These are phyloP conservation scores for Phytophthora palmivora DNA, from an alignment of 352 stramenopile species.

Conservation along the genomic window DNA sequence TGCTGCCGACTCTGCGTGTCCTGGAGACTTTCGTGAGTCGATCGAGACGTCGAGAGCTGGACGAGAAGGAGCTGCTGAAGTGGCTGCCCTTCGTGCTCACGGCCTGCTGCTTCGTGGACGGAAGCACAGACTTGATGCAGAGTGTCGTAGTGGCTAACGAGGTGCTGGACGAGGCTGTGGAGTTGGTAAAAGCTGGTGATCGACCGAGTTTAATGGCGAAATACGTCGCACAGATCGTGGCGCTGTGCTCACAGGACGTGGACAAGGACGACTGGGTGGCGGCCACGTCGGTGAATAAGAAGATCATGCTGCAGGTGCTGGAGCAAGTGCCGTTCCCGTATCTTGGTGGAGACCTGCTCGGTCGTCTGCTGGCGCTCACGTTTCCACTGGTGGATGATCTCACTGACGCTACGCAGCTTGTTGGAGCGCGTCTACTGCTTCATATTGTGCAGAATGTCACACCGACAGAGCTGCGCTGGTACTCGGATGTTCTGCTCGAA, in stretches of 20 bases:
- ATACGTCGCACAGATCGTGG: constrained; percentile 48
- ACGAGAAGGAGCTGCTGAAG: constrained; percentile 27
- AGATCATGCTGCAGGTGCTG: constrained; percentile 62
- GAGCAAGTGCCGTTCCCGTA: constrained; percentile 64
- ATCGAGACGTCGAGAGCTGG: neutral
- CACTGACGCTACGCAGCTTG: constrained; percentile 60
- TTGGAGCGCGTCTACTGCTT: constrained; percentile 65
- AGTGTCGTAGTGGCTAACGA: constrained; percentile 29
- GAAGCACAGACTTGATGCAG: constrained; percentile 31
- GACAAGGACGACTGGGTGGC: constrained; percentile 77
- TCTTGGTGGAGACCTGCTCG: constrained; percentile 73
- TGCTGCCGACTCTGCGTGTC: constrained; percentile 38
- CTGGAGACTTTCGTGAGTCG: constrained; percentile 30
- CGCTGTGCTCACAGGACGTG: constrained; percentile 57
- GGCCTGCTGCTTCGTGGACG: constrained; percentile 43
- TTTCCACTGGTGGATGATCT: constrained; percentile 85
- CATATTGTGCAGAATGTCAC: constrained; percentile 75
- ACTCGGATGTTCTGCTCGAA: constrained; percentile 77
- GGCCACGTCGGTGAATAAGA: constrained; percentile 52
- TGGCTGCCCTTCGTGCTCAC: constrained; percentile 55
- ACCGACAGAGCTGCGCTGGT: constrained; percentile 81
- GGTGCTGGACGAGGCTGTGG: constrained; percentile 30
- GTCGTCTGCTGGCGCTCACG: constrained; percentile 74
- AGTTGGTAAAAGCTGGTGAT: constrained; percentile 12
- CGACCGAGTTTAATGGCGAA: constrained; percentile 30